phyloP scores from a whole-genome alignment of 805 yeast species.

The Lipomyces starkeyi region DNA sequence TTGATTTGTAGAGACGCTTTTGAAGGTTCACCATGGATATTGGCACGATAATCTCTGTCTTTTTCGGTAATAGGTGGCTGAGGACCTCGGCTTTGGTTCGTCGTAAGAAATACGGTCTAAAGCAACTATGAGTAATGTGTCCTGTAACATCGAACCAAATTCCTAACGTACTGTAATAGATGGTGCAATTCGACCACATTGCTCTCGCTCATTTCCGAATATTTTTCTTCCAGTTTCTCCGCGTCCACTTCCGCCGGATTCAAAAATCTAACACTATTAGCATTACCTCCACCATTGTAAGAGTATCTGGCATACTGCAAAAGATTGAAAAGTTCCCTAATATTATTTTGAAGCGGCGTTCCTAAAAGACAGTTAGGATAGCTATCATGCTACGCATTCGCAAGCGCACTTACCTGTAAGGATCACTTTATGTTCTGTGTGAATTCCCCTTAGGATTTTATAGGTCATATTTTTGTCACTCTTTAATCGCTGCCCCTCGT shows the following conservation, averaged over 20 bases:
- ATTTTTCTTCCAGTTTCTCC: slow-evolving; percentile 82
- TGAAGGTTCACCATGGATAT: slow-evolving; percentile 69
- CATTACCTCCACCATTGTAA: not conserved
- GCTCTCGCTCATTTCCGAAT: slow-evolving; percentile 83
- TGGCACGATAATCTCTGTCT: slow-evolving; percentile 83
- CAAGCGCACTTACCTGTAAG: slow-evolving; percentile 64
- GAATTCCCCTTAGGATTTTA: slow-evolving; percentile 56
- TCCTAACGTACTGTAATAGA: slow-evolving; percentile 48
- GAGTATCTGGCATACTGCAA: slow-evolving; percentile 52
- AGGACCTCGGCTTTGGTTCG: slow-evolving; percentile 81
- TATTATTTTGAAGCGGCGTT: slow-evolving; percentile 91
- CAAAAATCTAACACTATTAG: slow-evolving; percentile 53
- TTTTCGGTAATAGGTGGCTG: slow-evolving; percentile 72
- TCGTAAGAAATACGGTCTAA: slow-evolving; percentile 83
- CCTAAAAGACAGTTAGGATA: slow-evolving; percentile 54
- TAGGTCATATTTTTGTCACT: slow-evolving; percentile 49
- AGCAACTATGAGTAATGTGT: not conserved
- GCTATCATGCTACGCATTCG: too few species aligned
- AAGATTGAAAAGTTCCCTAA: slow-evolving; percentile 86
- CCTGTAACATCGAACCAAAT: slow-evolving; percentile 19
- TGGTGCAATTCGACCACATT: slow-evolving; percentile 83
- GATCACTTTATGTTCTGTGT: slow-evolving; percentile 68
- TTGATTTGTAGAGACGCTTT: slow-evolving; percentile 59
- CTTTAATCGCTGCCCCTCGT: slow-evolving; percentile 92
- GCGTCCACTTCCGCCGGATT: slow-evolving; percentile 83